Evolutionary conservation across 768 basidiomycete species (phyloP).

Genomic region (Amanita rimosa): DNA sequence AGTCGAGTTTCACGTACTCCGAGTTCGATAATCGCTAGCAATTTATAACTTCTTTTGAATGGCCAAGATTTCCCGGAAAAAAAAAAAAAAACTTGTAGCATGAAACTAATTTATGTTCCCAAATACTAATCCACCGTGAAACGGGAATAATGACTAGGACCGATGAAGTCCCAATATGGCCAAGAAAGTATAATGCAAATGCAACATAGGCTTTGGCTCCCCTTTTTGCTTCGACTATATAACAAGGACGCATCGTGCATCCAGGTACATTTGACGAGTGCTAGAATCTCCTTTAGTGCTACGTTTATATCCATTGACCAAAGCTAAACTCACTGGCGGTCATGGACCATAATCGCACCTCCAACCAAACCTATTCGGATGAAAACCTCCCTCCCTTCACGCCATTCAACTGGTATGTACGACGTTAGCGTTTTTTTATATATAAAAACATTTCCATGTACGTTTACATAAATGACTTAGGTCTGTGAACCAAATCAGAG

Average conservation of each 20-base stretch:
- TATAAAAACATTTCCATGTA: neutral
- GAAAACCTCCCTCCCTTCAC: conserved; percentile 29
- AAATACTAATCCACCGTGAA: neutral
- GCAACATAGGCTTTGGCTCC: neutral
- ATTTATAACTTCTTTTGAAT: conserved; percentile 1
- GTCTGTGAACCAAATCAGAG: conserved; percentile 39
- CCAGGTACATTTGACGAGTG: neutral
- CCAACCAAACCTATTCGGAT: conserved; percentile 21
- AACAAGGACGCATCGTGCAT: neutral
- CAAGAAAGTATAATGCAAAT: neutral
- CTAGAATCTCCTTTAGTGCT: conserved; percentile 1
- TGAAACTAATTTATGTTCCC: neutral
- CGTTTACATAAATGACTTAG: conserved; percentile 13
- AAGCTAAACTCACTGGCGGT: neutral
- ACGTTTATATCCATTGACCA: neutral
- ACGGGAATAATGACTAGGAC: neutral
- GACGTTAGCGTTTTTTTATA: neutral
- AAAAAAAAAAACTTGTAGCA: conserved; percentile 5
- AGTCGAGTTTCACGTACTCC: neutral
- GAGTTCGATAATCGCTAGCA: neutral
- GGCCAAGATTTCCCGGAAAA: neutral
- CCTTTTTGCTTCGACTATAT: neutral
- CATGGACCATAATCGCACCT: neutral
- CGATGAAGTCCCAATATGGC: neutral
- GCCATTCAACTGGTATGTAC: conserved; percentile 35